Evolutionary conservation across 495 filamentous ascomycete species (phyloP), one percentile per base, ranked within the genome.

Genomic region (Aspergillus campestris): DNA sequence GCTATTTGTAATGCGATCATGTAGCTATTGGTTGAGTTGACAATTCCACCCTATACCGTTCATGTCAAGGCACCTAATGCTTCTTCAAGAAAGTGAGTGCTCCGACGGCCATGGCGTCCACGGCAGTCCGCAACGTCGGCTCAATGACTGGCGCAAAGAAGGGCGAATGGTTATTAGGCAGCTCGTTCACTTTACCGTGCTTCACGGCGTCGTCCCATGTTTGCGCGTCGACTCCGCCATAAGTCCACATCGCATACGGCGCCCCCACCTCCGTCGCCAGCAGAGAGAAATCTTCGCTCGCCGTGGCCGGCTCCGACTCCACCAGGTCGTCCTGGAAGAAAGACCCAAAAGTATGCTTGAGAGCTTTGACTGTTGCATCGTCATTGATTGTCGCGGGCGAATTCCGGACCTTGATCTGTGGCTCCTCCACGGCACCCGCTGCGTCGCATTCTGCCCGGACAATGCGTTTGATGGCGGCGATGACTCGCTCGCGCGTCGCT

Each of bases 121-220:
- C 56, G 4, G 65, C 81, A 0, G 67, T 70, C 37, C 40, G 54
- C 49, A 86, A 53, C n/a, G 79, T 84, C 7, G 79, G 77, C 53
- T 80, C 60, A 12, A 86, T 67, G 0, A 68, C 75, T 13, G 80
- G 81, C 34, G 73, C 73, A 64, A 83, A 84, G 47, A 69, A 73
- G 2, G 71, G 65, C 41, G 72, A 80, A 56, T 86, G 81, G 47
- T 83, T 83, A 31, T 64, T 67, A 1, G 75, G 70, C 31, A 77
- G 51, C 34, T 64, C 45, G 31, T 66, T 44, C 11, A 70, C 42
- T 18, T 50, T 71, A 0, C 65, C 73, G 32, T 68, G 65, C n/a
- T 45, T 56, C 41, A 70, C 67, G 31, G 64, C 70, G 38, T 72
- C 55, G 52, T 79, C 71, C 66, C 69, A 81, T 1, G 51, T 44